These are phyloP conservation scores for Pisolithus sp. DNA, from an alignment of 768 basidiomycete genomes.

Conservation along the genomic window DNA sequence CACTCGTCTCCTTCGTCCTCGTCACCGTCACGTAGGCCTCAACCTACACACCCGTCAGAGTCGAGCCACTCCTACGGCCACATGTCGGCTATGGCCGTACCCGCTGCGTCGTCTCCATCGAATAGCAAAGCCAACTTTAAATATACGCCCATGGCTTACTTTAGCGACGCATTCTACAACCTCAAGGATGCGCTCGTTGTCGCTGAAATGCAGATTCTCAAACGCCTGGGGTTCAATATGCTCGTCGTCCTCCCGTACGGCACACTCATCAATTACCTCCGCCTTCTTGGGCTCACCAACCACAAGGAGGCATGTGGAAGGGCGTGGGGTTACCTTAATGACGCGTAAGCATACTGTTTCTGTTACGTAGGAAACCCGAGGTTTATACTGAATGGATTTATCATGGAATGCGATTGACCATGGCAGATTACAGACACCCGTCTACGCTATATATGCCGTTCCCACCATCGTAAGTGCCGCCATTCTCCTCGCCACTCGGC, in stretches of 20 bases:
- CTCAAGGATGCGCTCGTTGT: conserved; percentile 91
- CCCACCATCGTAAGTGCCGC: conserved; percentile 87
- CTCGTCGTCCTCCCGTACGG: conserved; percentile 91
- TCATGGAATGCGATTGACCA: neutral
- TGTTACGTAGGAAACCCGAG: neutral
- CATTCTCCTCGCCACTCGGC: conserved; percentile 75
- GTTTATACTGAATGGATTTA: conserved; percentile 1
- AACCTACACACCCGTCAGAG: neutral
- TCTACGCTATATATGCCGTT: conserved; percentile 84
- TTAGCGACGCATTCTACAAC: conserved; percentile 85
- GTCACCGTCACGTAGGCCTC: neutral
- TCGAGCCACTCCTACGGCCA: conserved; percentile 2
- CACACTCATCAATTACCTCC: conserved; percentile 89
- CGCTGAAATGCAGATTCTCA: conserved; percentile 95
- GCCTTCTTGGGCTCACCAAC: conserved; percentile 79
- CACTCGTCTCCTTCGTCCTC: neutral
- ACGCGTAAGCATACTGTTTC: conserved; percentile 59
- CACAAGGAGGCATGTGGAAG: conserved; percentile 61
- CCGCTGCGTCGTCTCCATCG: neutral
- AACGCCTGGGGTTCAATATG: conserved; percentile 92
- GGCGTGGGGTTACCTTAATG: conserved; percentile 95
- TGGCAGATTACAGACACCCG: conserved; percentile 81
- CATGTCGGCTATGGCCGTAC: too few relatives aligned
- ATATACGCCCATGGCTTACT: conserved; percentile 86
- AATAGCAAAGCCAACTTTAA: conserved; percentile 39